Evolutionary conservation across 2,329 filamentous ascomycete genomes (phyloP).

Genomic region (Zasmidium cellare): DNA sequence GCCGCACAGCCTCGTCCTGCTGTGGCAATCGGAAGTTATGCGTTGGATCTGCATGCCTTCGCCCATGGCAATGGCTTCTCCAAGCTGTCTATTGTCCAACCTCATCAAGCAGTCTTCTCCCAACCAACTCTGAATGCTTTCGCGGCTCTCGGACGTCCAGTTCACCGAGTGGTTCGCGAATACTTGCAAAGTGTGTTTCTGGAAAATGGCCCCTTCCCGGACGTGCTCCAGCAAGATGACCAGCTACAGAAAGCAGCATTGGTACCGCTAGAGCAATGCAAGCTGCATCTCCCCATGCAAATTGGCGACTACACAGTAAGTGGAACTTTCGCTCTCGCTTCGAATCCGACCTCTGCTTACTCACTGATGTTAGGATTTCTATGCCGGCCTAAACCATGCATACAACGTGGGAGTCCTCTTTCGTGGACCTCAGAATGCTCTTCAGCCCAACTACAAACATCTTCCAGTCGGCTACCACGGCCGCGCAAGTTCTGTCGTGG

Average conservation of each 20-base stretch:
- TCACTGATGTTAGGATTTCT: slow-evolving; percentile 66
- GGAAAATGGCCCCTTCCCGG: slow-evolving; percentile 58
- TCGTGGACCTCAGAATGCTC: slow-evolving; percentile 68
- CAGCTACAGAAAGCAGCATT: slow-evolving; percentile 59
- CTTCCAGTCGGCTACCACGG: slow-evolving; percentile 82
- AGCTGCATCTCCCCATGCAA: slow-evolving; percentile 70
- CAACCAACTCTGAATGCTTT: slow-evolving; percentile 70
- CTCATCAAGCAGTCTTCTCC: slow-evolving; percentile 62
- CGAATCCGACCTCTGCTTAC: background rate
- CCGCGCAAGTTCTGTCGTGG: slow-evolving; percentile 71
- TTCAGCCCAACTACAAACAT: slow-evolving; percentile 80
- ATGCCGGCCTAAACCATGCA: slow-evolving; percentile 76
- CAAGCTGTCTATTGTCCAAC: slow-evolving; percentile 56
- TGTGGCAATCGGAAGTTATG: slow-evolving; percentile 71
- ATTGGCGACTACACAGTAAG: slow-evolving; percentile 68
- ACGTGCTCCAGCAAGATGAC: slow-evolving; percentile 63
- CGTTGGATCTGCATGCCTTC: slow-evolving; percentile 67
- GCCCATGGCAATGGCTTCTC: slow-evolving; percentile 60
- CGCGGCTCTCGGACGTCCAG: slow-evolving; percentile 66
- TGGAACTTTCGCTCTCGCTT: background rate
- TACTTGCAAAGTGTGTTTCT: slow-evolving; percentile 69
- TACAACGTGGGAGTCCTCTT: slow-evolving; percentile 72
- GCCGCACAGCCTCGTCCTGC: slow-evolving; percentile 62
- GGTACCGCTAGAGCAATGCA: slow-evolving; percentile 59
- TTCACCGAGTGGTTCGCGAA: slow-evolving; percentile 67